Conservation (phyloP, 768 basidiomycete species). For the Leccinum boreale region DNA sequence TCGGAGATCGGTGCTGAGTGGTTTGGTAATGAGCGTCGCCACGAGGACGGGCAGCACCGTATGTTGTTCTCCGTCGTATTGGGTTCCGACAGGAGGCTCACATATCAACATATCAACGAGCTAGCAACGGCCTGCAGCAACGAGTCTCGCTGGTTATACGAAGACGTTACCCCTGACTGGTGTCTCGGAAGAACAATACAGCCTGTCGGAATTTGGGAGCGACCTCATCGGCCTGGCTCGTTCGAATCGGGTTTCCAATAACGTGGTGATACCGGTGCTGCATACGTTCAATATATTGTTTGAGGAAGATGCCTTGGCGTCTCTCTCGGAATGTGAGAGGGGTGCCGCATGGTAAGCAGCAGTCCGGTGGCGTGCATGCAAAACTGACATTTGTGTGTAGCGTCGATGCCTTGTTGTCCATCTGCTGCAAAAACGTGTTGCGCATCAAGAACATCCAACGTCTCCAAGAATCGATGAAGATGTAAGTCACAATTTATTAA, state of each 20-base stretch:
- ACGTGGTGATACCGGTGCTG: constrained; percentile 77
- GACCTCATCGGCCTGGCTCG: constrained; percentile 59
- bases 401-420: constrained; percentile 47
- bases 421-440: constrained; percentile 59
- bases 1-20: constrained; percentile 58
- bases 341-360: constrained; percentile 53
- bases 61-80: constrained; percentile 30
- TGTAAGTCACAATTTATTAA: constrained; percentile 49
- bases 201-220: constrained; percentile 46
- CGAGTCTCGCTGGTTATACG: constrained; percentile 58
- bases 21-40: constrained; percentile 75
- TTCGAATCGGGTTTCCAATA: constrained; percentile 57
- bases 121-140: constrained; percentile 68
- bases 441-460: constrained; percentile 82
- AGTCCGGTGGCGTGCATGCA: constrained; percentile 9
- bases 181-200: constrained; percentile 36
- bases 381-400: constrained; percentile 34
- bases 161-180: constrained; percentile 45
- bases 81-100: constrained; percentile 13
- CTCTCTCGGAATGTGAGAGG: constrained; percentile 41
- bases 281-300: constrained; percentile 73
- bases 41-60: constrained; percentile 87
- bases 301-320: constrained; percentile 59
- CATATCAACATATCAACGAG: constrained; percentile 10
- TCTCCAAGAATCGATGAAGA: constrained; percentile 78